phyloP scores from a whole-genome alignment of 108 stramenopile genomes.

The Bacterosira constricta region DNA sequence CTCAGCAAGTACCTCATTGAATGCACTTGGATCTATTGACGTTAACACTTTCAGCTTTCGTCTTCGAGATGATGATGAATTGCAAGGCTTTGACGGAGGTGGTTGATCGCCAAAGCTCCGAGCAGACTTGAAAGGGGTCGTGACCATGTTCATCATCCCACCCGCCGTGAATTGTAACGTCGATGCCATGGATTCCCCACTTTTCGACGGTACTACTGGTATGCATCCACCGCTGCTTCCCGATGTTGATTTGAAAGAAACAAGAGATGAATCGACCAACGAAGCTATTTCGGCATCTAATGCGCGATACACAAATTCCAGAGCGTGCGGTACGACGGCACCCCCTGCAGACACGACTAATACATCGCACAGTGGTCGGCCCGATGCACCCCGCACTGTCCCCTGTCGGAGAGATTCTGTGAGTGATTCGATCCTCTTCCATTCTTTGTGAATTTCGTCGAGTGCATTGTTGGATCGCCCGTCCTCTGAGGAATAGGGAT shows the following conservation, averaged over 20 bases:
- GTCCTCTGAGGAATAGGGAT: slow-evolving; percentile 7
- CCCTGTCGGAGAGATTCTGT: slow-evolving; percentile 64
- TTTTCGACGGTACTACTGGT: background rate
- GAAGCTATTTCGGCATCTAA: slow-evolving; percentile 40
- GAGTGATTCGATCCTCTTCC: slow-evolving; percentile 65
- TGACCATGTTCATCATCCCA: slow-evolving; percentile 33
- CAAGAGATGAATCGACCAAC: slow-evolving; percentile 12
- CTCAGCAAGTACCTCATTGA: slow-evolving; percentile 52
- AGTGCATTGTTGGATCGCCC: slow-evolving; percentile 55
- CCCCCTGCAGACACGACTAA: slow-evolving; percentile 69
- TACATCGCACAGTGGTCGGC: slow-evolving; percentile 69
- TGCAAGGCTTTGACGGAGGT: slow-evolving; percentile 1
- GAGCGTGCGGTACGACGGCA: slow-evolving; percentile 50
- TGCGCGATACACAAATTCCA: slow-evolving; percentile 78
- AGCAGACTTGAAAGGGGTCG: slow-evolving; percentile 42
- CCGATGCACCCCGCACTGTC: slow-evolving; percentile 62
- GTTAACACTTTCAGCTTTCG: slow-evolving; percentile 62
- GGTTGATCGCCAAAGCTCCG: no score
- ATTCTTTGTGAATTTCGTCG: slow-evolving; percentile 66
- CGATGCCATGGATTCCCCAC: slow-evolving; percentile 48
- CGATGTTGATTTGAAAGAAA: slow-evolving; percentile 27
- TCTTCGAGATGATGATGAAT: slow-evolving; percentile 1
- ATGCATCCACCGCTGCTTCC: background rate
- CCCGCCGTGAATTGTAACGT: slow-evolving; percentile 21
- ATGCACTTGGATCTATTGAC: slow-evolving; percentile 64